These are phyloP conservation scores for Eutrema heterophyllum DNA, from an alignment of 345 rosid species.

Conservation along the genomic window DNA sequence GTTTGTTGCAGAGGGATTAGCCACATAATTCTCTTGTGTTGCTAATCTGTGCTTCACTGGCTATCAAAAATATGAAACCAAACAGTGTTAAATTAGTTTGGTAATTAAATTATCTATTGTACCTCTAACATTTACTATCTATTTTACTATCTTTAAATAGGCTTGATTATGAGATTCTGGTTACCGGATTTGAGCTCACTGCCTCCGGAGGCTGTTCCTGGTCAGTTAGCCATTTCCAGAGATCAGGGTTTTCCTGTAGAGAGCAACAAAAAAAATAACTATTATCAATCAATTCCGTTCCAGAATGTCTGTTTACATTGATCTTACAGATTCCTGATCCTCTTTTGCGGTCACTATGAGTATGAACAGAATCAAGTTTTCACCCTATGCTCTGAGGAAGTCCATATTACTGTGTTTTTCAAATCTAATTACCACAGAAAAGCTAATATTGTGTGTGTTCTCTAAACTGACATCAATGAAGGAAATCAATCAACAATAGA, in stretches of 20 bases:
- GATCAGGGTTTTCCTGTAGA: conserved; percentile 86
- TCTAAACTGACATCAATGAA: not conserved
- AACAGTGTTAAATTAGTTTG: not conserved
- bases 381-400: not conserved
- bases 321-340: not conserved
- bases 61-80: not conserved
- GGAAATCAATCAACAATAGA: not conserved
- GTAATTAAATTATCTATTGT: no score
- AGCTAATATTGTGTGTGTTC: not conserved
- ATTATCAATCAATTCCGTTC: not conserved
- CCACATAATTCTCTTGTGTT: no score
- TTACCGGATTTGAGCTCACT: conserved; percentile 65
- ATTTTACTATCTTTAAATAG: not conserved
- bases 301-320: not conserved
- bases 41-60: not conserved
- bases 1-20: no score
- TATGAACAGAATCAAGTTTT: not conserved
- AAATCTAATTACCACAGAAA: not conserved
- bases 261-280: not conserved
- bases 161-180: not conserved
- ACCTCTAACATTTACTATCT: no score
- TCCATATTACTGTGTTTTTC: not conserved
- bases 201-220: conserved; percentile 90
- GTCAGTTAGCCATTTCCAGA: conserved; percentile 90
- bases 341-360: not conserved